Evolutionary conservation across 2,329 filamentous ascomycete species (phyloP).

Genomic region (Fonsecaea erecta): DNA sequence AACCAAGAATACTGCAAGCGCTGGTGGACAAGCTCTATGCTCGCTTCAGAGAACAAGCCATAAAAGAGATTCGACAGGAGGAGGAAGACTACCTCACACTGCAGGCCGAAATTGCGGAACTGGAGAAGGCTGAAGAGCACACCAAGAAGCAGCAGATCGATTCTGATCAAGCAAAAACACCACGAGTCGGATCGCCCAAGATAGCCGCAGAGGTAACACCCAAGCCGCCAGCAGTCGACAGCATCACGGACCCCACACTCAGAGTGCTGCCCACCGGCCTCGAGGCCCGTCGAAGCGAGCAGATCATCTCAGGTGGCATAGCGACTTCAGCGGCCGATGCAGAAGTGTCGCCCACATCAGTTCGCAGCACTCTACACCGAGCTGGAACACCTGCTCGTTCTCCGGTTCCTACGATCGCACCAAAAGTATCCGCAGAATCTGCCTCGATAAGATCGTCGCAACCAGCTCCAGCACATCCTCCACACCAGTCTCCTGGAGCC

Average conservation of each 20-base stretch:
- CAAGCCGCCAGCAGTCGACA: conserved; percentile 2
- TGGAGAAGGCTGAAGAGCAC: conserved; percentile 66
- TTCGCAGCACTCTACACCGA: conserved; percentile 15
- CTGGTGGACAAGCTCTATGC: conserved; percentile 76
- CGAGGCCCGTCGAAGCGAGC: conserved; percentile 24
- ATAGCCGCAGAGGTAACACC: conserved; percentile 6
- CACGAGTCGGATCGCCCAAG: background rate
- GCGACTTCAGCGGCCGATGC: conserved; percentile 10
- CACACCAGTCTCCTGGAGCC: conserved; percentile 29
- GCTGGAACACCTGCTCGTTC: conserved; percentile 24
- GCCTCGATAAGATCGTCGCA: conserved; percentile 23
- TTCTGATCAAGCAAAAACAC: conserved; percentile 8
- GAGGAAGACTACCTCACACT: conserved; percentile 70
- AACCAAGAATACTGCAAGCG: conserved; percentile 29
- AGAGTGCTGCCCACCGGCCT: conserved; percentile 28
- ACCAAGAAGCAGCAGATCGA: conserved; percentile 38
- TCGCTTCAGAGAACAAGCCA: conserved; percentile 70
- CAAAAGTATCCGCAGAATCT: conserved; percentile 22
- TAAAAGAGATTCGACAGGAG: conserved; percentile 73
- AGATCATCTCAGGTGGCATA: conserved; percentile 8
- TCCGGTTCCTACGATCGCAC: conserved; percentile 21
- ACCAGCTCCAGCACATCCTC: conserved; percentile 15
- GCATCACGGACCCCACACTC: conserved; percentile 27
- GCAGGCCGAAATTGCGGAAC: conserved; percentile 68
- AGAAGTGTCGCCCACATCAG: conserved; percentile 14